Base-by-base conservation (phyloP, 345 rosid species). In the Lumnitzera littorea region DNA sequence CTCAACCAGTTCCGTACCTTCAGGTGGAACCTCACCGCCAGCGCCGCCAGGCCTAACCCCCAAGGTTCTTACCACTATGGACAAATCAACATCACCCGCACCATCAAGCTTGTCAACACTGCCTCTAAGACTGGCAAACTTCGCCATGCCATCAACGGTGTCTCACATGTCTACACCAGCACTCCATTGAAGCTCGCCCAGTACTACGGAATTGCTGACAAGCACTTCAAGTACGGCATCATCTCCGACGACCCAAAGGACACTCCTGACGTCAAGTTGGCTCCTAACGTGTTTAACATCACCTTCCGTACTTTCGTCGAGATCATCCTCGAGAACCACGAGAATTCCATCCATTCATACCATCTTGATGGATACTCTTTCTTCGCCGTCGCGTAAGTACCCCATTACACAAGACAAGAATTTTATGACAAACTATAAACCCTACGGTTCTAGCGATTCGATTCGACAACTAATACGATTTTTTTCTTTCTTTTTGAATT, bases 21-120 rank as follows among this genome's bases (percentile, higher is more conserved):
- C 79, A 72, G 90, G 14, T 87, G 95, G 95, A 87, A 87, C 75
- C 68, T 87, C 25, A 87, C 95, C 1, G 79, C 90, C 36, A 80
- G 83, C 8, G 94, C 92, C 2, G 92, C 92, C 64, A 81, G 92
- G 70, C 92, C 92, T 47, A 86, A 86, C 72, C 92, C 92, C 0
- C 92, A 87, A 23, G 95, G 95, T 12, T 87, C 95, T 0, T 87
- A 82, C 85, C 90, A 82, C 60, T 87, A 87, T 56, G 95, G 91
- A 56, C 69, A 65, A 58, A 82, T 87, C 71, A 76, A 82, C 72
- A 76, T 84, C 65, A 80, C 86, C 57, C 88, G 88, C 59, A 84
- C 95, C 70, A 77, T 84, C 74, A 82, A 70, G 74, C 78, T 87
- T 5, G 82, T 67, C 56, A 82, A 77, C 77, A 70, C 77, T 14